Evolutionary conservation across 2,329 filamentous ascomycete genomes (phyloP), one percentile per base, ranked within the genome.

Genomic region (Venturia oleaginea): DNA sequence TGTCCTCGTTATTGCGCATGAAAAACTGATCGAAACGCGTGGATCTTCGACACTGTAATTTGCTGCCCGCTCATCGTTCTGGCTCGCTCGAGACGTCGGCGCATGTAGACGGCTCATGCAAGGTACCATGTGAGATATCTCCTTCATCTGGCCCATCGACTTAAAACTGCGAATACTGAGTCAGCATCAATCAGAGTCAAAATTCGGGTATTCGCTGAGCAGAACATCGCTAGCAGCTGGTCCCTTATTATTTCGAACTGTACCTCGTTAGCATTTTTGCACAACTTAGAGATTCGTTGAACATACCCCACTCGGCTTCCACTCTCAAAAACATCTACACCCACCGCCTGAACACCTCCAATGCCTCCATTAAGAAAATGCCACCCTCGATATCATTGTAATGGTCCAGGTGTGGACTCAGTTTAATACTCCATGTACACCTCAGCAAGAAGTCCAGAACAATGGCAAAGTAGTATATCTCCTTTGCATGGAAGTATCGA

Each of bases 281-380:
- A 30, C 7, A 5, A 27, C 38, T 24, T 22, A 34, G 32, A 34
- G 51, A 40, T 57, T 43, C 37, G 30, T 19, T 13, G 15, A 32
- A 27, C 4, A 42, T 59, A 64, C 61, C 84, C 89, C 90, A 96
- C 79, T 99, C 94, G 27, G 91, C 92, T 80, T 99, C 94, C 48
- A 96, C 87, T 11, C 94, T 85, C 77, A 97, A 91, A 76, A 97
- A 97, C 65, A 97, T 91, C 94, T 94, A 99, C 66, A 97, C 83
- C 92, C 93, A 97, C 65, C 94, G 83, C 59, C 94, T 84, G 57
- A 91, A 81, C 22, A 97, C 89, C 78, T 99, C 94, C 13, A 96
- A 79, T 55, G 90, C 82, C 79, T 97, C 89, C 71, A 97, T 85
- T 32, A 93, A 71, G 73, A 97, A 99, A 55, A 97, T 90, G 8